Percentiles rank a stretch among this genome's conserved stretches.
These are phyloP conservation scores for Tetrahymena malaccensis DNA, from an alignment of 73 alveolate species.

Conservation along the genomic window DNA sequence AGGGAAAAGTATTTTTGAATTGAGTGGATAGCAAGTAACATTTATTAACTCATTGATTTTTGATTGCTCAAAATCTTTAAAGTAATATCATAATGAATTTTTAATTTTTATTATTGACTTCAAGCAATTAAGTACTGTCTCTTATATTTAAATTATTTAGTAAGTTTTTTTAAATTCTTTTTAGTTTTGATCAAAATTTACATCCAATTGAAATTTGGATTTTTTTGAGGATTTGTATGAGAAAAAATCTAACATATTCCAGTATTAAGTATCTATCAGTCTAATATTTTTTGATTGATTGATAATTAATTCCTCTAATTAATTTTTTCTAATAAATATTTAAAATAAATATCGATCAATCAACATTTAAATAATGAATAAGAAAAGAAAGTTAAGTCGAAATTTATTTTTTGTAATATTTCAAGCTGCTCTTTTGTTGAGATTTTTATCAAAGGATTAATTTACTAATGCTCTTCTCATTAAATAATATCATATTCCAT, in stretches of 20 bases:
- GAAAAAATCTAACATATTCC: neutral
- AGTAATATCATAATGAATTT: neutral
- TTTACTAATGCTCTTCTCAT: neutral
- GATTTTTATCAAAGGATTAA: neutral
- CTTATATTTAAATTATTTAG: neutral
- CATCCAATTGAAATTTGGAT: neutral
- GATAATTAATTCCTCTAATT: neutral
- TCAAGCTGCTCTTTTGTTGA: neutral
- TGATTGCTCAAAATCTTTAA: neutral
- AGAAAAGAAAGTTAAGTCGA: neutral
- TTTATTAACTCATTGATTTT: neutral
- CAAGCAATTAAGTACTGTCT: neutral
- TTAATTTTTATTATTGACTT: too few relatives aligned
- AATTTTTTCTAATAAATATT: neutral
- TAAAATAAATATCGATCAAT: too few relatives aligned
- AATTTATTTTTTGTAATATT: too few relatives aligned
- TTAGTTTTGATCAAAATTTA: too few relatives aligned
- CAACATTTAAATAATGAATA: neutral
- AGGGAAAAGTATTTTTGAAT: neutral
- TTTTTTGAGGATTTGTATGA: neutral
- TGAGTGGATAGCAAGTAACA: neutral
- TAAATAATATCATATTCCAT: too few relatives aligned
- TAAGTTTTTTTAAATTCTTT: neutral
- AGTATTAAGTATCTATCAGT: too few relatives aligned
- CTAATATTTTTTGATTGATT: too few relatives aligned